Base-by-base conservation (phyloP, 257 asterid genomes). In the Solanum peruvianum region DNA sequence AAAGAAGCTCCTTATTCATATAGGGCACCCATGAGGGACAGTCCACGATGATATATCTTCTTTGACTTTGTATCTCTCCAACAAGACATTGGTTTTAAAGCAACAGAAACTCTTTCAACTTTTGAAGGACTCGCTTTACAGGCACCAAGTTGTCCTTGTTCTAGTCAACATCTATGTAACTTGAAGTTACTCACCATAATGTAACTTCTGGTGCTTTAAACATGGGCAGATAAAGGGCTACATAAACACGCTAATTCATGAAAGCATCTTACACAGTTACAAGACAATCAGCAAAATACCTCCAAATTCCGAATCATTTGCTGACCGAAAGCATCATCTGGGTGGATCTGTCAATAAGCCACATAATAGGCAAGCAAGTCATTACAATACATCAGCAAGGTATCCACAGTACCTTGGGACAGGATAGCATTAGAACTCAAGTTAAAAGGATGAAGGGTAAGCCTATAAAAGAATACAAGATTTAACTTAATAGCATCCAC, bases 251-350 rank as follows among this genome's bases (percentile, higher is more conserved):
- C 33, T 39, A 39, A 75, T 75, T 75, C 33, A 37, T 75, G 82
- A 75, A 75, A 73, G 81, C 49, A 37, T 37, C 29, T 37, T 37
- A 11, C 52, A 73, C 31, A 13, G 20, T 73, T 39, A 73, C 27
- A 73, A 73, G 81, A 73, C 80, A 72, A 86, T 60, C 82, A 60
- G 87, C 67, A 76, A 60, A 71, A 52, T 92, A 97, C 99, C 99
- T 97, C 99, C 91, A 97, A 93, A 89, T 97, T 97, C 91, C 91
- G 94, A 75, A 97, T 93, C 99, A 97, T 97, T 88, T 97, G 99
- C 91, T 95, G 95, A 85, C 99, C 99, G 91, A 97, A 97, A 52
- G 99, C 99, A 91, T 97, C 99, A 86, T 97, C 93, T 31, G 99
- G 99, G 91, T 78, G 99, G 89, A 97, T 97, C 99, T 97, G 91